Evolutionary conservation across 2,329 filamentous ascomycete species (phyloP), one percentile per base, ranked within the genome.

Genomic region (Aspergillus sp.): DNA sequence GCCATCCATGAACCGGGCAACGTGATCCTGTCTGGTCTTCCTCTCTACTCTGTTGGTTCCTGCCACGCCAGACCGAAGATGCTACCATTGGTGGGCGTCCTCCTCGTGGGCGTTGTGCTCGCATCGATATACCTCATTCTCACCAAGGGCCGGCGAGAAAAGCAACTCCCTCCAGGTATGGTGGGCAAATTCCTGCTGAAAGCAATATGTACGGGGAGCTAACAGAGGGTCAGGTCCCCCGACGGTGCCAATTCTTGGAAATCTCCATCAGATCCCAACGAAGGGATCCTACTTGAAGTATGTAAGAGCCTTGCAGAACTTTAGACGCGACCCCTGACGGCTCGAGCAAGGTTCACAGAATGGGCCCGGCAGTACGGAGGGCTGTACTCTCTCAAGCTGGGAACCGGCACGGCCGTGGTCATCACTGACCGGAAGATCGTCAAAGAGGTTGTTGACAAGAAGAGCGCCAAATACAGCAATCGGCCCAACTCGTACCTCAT

Each of bases 391-490:
- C 48, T 67, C 29, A 71, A 69, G 40, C 44, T 67, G 4, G 62
- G 63, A 5, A 51, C 53, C 0, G 54, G 48, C 4, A 69, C 58
- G 1, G 50, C 57, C 7, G 53, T 66, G 1, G 61, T 71, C 8
- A 41, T 71, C 24, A 64, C 57, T 2, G 55, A 61, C 27, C 58
- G 57, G 7, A 40, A 44, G 1, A 43, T 66, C 4, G 48, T 68
- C 28, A 63, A 66, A 37, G 52, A 64, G 32, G 51, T 66, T 1
- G 34, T 71, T n/a, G 67, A 69, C 45, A 66, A 64, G 45, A 64
- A 58, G 35, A 61, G 57, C 20, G 47, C 49, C 19, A 61, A 63
- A 14, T 69, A 67, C 41, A 65, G 56, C 33, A 51, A 61, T 15
- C 47, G 67, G 8, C 66, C 68, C 0, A 42, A 48, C 0, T 61